A percentile compares a stretch with the other conserved stretches of the same genome.
Evolutionary conservation across 352 stramenopile species (phyloP).

Genomic region (Sclerospora graminicola): DNA sequence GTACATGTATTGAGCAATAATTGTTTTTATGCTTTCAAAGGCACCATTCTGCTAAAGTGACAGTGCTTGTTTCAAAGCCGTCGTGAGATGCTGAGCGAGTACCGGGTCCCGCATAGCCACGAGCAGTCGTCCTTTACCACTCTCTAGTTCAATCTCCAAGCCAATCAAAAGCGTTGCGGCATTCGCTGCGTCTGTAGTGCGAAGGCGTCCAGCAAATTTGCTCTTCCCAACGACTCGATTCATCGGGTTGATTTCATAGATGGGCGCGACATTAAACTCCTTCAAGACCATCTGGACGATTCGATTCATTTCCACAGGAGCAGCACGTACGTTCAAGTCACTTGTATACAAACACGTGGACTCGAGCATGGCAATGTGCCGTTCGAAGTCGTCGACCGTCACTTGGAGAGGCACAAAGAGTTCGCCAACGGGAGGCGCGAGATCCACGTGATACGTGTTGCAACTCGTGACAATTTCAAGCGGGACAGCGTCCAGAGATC

Average conservation of each 20-base stretch:
- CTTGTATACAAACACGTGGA: slow-evolving; percentile 44
- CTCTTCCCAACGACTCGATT: slow-evolving; percentile 42
- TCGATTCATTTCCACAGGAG: slow-evolving; percentile 38
- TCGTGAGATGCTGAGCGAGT: slow-evolving; percentile 36
- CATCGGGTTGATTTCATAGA: slow-evolving; percentile 75
- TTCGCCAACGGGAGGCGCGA: slow-evolving; percentile 52
- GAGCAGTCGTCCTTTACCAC: slow-evolving; percentile 48
- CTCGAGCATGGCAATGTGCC: slow-evolving; percentile 49
- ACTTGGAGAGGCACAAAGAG: slow-evolving; percentile 62
- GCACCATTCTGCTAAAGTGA: too few species aligned
- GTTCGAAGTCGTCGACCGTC: slow-evolving; percentile 60
- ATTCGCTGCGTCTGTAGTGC: slow-evolving; percentile 25
- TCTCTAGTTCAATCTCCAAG: slow-evolving; percentile 52
- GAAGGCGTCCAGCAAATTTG: slow-evolving; percentile 60
- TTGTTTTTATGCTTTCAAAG: too few species aligned
- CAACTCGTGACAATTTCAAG: slow-evolving; percentile 49
- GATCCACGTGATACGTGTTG: slow-evolving; percentile 42
- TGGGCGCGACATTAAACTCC: slow-evolving; percentile 53
- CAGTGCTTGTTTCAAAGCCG: slow-evolving; percentile 45
- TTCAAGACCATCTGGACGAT: slow-evolving; percentile 41
- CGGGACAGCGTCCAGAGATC: slow-evolving; percentile 53
- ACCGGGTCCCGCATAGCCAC: slow-evolving; percentile 45
- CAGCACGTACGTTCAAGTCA: slow-evolving; percentile 38
- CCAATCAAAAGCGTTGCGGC: slow-evolving; percentile 45
- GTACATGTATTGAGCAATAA: too few species aligned